Evolutionary conservation across 1,284 basidiomycete species (phyloP).

Genomic region (Anthracocystis setariae): DNA sequence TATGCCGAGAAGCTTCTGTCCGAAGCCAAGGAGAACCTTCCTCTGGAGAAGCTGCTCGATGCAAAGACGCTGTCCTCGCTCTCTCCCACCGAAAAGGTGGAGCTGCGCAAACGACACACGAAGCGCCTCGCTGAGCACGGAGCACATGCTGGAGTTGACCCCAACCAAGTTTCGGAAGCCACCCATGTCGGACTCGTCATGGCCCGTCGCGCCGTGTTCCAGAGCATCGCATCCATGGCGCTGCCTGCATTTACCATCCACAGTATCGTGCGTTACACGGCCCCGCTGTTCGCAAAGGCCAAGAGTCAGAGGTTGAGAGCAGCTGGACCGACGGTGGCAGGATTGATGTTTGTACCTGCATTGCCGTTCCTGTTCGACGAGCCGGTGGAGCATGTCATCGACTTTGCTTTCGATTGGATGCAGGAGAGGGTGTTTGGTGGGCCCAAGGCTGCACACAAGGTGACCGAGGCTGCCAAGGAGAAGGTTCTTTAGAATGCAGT

Average conservation of each 20-base stretch:
- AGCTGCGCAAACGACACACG: conserved; percentile 44
- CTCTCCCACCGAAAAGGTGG: conserved; percentile 47
- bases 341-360: conserved; percentile 69
- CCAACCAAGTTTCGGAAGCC: conserved; percentile 29
- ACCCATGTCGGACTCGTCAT: conserved; percentile 53
- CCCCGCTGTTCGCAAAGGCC: conserved; percentile 77
- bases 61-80: conserved; percentile 32
- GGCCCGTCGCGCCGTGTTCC: conserved; percentile 62
- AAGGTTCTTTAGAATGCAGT: conserved; percentile 31
- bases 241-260: conserved; percentile 65
- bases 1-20: conserved; percentile 32
- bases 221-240: conserved; percentile 62
- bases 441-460: conserved; percentile 21
- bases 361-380: conserved; percentile 61
- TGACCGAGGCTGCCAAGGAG: conserved; percentile 35
- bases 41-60: conserved; percentile 42
- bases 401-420: conserved; percentile 70
- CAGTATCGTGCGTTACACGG: conserved; percentile 73
- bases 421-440: conserved; percentile 36
- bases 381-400: conserved; percentile 70
- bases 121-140: conserved; percentile 35
- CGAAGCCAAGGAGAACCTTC: conserved; percentile 22
- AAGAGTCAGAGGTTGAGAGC: conserved; percentile 75
- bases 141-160: conserved; percentile 36
- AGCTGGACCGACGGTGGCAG: conserved; percentile 84